phyloP scores from a whole-genome alignment of 441 rosid genomes.

The Pelargonium cotyledonis region DNA sequence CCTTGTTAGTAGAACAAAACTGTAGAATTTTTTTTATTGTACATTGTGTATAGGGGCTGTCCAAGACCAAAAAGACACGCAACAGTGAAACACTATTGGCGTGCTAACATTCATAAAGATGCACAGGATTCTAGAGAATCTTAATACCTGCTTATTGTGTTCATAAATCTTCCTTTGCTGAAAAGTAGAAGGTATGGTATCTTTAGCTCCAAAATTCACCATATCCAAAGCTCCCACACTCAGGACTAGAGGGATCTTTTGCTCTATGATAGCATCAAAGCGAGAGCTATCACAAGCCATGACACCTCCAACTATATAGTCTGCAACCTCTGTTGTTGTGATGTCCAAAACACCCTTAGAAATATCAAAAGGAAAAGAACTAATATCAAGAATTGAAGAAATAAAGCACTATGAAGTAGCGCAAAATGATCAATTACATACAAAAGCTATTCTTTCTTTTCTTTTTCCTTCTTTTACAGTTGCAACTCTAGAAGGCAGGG shows the following conservation, averaged over 20 bases:
- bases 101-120: background rate
- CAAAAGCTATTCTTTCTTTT: background rate
- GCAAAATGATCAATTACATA: slow-evolving; percentile 5
- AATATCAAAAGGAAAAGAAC: slow-evolving; percentile 3
- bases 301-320: slow-evolving; percentile 80
- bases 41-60: background rate
- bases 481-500: background rate
- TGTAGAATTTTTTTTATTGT: background rate
- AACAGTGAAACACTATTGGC: background rate
- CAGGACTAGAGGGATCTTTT: slow-evolving; percentile 74
- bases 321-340: slow-evolving; percentile 94
- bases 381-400: slow-evolving; percentile 1
- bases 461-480: background rate
- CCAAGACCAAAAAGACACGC: background rate
- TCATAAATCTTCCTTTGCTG: slow-evolving; percentile 61
- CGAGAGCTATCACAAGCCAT: slow-evolving; percentile 91
- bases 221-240: slow-evolving; percentile 91
- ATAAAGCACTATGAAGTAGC: background rate
- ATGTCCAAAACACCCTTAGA: slow-evolving; percentile 74
- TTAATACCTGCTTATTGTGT: slow-evolving; percentile 71
- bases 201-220: slow-evolving; percentile 83
- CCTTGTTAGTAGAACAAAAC: background rate
- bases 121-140: slow-evolving; percentile 7
- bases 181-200: slow-evolving; percentile 64
- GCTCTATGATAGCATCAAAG: slow-evolving; percentile 64